A percentile compares a stretch with the other conserved stretches of the same genome.
Conservation (phyloP, 2,329 filamentous ascomycete species). For the Fusarium anguioides region DNA sequence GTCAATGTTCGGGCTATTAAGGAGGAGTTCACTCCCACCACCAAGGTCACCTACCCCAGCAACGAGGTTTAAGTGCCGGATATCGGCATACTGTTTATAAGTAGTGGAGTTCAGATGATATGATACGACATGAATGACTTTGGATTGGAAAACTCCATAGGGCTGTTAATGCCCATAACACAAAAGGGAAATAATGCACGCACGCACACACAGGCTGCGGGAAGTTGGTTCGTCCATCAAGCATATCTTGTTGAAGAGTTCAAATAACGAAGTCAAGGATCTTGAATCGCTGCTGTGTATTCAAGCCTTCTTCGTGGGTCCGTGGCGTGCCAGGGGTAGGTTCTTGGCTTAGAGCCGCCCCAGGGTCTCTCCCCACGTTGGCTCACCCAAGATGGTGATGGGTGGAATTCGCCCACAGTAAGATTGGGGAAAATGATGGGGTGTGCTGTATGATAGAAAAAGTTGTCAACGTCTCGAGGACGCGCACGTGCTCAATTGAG, state of each 20-base stretch:
- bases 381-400: constrained; percentile 42
- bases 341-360: constrained; percentile 32
- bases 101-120: constrained; percentile 2
- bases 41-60: constrained; percentile 75
- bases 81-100: not conserved
- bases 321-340: constrained; percentile 31
- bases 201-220: constrained; percentile 2
- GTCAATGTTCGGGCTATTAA: constrained; percentile 76
- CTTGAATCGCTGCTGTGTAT: constrained; percentile 32
- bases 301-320: constrained; percentile 28
- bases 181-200: constrained; percentile 8
- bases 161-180: constrained; percentile 12
- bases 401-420: constrained; percentile 38
- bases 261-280: constrained; percentile 18
- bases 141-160: not conserved
- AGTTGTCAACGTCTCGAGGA: constrained; percentile 22
- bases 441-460: constrained; percentile 17
- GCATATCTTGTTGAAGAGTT: constrained; percentile 10
- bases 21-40: constrained; percentile 77
- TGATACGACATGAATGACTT: constrained; percentile 27
- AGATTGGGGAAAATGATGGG: constrained; percentile 23
- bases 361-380: constrained; percentile 43
- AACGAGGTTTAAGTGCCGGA: constrained; percentile 67
- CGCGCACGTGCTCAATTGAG: constrained; percentile 43
- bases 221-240: constrained; percentile 8